phyloP scores from a whole-genome alignment of 108 stramenopile species.

The Cyclostephanos tholiformis region DNA sequence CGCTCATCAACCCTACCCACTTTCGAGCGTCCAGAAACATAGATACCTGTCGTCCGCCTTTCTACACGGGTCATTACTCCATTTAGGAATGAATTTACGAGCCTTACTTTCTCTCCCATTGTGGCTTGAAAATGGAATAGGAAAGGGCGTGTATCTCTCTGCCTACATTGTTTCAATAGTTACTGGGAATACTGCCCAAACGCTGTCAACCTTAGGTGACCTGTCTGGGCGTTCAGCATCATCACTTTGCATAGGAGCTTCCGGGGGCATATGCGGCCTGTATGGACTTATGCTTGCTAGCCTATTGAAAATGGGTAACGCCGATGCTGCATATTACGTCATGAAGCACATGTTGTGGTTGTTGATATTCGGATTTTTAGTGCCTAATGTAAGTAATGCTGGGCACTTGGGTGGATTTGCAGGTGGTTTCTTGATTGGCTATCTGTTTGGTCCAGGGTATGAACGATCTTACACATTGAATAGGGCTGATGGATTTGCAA shows the following conservation, averaged over 20 bases:
- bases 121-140: slow-evolving; percentile 68
- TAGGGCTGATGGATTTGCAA: slow-evolving; percentile 39
- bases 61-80: slow-evolving; percentile 68
- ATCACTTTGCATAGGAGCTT: slow-evolving; percentile 65
- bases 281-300: slow-evolving; percentile 74
- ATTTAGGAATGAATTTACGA: slow-evolving; percentile 65
- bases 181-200: slow-evolving; percentile 66
- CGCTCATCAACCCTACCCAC: slow-evolving; percentile 50
- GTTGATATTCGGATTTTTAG: slow-evolving; percentile 51
- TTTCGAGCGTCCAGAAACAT: slow-evolving; percentile 62
- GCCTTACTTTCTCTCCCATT: slow-evolving; percentile 55
- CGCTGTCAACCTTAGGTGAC: slow-evolving; percentile 31
- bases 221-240: slow-evolving; percentile 35
- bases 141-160: slow-evolving; percentile 63
- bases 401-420: slow-evolving; percentile 78
- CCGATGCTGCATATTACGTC: slow-evolving; percentile 45
- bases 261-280: slow-evolving; percentile 77
- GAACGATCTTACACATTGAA: slow-evolving; percentile 52
- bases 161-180: slow-evolving; percentile 67
- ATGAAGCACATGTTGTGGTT: slow-evolving; percentile 62
- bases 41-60: slow-evolving; percentile 79
- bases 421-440: slow-evolving; percentile 63
- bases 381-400: slow-evolving; percentile 68
- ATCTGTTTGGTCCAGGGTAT: slow-evolving; percentile 71
- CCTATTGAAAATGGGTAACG: slow-evolving; percentile 65